phyloP scores from a whole-genome alignment of 2,329 filamentous ascomycete species.

The Trichoderma atroviride region DNA sequence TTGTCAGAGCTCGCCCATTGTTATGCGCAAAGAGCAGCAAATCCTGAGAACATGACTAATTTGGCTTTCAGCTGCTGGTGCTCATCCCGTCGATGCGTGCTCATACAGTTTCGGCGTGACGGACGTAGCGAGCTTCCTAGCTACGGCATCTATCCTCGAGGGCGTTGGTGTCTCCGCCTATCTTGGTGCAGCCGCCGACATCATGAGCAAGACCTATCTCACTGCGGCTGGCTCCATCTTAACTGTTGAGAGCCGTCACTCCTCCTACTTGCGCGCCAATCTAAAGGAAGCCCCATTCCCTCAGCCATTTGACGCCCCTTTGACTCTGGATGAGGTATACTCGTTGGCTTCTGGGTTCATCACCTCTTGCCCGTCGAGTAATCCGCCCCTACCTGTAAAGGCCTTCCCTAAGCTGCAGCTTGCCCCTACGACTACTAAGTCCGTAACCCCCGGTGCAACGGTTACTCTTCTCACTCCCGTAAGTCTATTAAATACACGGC shows the following conservation, averaged over 20 bases:
- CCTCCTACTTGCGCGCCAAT: conserved; percentile 58
- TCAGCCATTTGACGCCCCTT: conserved; percentile 61
- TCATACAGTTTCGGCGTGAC: conserved; percentile 63
- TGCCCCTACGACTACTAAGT: conserved; percentile 22
- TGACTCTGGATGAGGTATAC: conserved; percentile 62
- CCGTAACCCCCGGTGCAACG: conserved; percentile 33
- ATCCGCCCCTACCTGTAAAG: conserved; percentile 60
- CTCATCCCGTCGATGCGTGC: conserved; percentile 55
- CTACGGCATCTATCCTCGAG: conserved; percentile 64
- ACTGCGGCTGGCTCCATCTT: conserved; percentile 65
- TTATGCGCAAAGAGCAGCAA: neutral
- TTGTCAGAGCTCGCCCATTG: neutral
- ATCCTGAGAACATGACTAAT: neutral
- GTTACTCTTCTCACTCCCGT: conserved; percentile 35
- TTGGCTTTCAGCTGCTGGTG: conserved; percentile 40
- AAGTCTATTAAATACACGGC: neutral
- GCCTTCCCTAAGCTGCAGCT: conserved; percentile 56
- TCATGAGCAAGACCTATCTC: conserved; percentile 61
- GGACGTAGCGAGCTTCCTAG: conserved; percentile 59
- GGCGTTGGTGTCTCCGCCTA: conserved; percentile 67
- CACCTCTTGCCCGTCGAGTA: conserved; percentile 56
- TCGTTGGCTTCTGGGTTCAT: conserved; percentile 68
- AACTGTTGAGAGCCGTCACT: conserved; percentile 64
- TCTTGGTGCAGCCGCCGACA: conserved; percentile 63
- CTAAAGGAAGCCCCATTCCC: conserved; percentile 56